Evolutionary conservation across 2,329 filamentous ascomycete species (phyloP).

Genomic region (Penicillium sp.): DNA sequence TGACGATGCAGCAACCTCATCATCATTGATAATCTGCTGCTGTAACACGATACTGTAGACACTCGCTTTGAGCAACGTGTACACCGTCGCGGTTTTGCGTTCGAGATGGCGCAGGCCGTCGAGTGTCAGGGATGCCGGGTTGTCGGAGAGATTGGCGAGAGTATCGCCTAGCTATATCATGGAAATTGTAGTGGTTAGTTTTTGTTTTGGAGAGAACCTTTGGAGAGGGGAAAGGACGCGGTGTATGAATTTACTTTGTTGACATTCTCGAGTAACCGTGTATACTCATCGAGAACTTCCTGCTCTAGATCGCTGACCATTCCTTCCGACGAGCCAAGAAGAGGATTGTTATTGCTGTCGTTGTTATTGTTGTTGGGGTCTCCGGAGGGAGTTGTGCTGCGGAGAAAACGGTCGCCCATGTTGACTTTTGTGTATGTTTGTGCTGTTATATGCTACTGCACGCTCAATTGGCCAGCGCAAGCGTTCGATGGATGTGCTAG

Average conservation of each 20-base stretch:
- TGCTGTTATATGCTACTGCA: neutral
- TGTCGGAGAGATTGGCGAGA: slow-evolving; percentile 56
- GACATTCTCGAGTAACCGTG: slow-evolving; percentile 81
- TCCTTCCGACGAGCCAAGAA: slow-evolving; percentile 34
- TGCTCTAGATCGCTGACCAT: slow-evolving; percentile 75
- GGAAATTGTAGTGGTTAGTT: neutral
- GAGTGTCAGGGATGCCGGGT: slow-evolving; percentile 67
- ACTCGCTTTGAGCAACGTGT: slow-evolving; percentile 93
- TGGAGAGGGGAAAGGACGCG: neutral
- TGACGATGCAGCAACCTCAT: slow-evolving; percentile 19
- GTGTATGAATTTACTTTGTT: slow-evolving; percentile 61
- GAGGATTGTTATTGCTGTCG: slow-evolving; percentile 27
- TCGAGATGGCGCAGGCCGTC: slow-evolving; percentile 85
- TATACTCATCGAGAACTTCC: slow-evolving; percentile 92
- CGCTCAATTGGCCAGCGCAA: neutral
- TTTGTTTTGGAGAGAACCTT: neutral
- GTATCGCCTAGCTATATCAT: slow-evolving; percentile 28
- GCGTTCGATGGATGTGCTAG: neutral
- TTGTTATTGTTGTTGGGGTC: slow-evolving; percentile 2
- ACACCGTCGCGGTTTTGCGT: slow-evolving; percentile 90
- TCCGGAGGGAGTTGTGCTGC: slow-evolving; percentile 8
- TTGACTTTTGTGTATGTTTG: neutral
- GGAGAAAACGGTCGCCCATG: neutral
- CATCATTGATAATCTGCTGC: slow-evolving; percentile 80
- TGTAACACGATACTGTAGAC: slow-evolving; percentile 98